Evolutionary conservation across 768 basidiomycete species (phyloP).

Genomic region (Pulveroboletus sp.): DNA sequence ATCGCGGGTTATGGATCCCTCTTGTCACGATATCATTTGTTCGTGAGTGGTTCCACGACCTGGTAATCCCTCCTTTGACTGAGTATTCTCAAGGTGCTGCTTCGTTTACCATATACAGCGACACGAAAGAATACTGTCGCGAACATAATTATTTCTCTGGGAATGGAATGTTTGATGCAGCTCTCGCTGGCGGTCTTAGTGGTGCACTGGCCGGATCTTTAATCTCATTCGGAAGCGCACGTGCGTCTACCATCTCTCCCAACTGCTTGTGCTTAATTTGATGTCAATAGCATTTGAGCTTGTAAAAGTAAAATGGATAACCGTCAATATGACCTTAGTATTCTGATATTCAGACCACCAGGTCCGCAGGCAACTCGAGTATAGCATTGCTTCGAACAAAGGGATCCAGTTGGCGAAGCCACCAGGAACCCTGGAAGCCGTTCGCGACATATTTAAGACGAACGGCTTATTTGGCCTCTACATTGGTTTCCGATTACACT

Average conservation of each 20-base stretch:
- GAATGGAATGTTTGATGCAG: conserved; percentile 61
- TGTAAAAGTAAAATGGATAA: conserved; percentile 63
- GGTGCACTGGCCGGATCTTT: conserved; percentile 87
- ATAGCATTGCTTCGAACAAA: conserved; percentile 79
- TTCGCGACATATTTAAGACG: conserved; percentile 67
- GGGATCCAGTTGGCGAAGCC: conserved; percentile 68
- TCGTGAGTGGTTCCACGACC: conserved; percentile 51
- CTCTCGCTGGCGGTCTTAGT: conserved; percentile 72
- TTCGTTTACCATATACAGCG: conserved; percentile 86
- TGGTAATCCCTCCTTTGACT: conserved; percentile 1
- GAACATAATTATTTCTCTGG: conserved; percentile 54
- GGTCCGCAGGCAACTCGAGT: conserved; percentile 91
- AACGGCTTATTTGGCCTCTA: conserved; percentile 68
- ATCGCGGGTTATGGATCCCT: conserved; percentile 87
- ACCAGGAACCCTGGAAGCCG: conserved; percentile 73
- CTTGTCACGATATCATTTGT: conserved; percentile 95
- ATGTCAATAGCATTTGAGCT: conserved; percentile 74
- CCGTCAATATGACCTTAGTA: background rate
- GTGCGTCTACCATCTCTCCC: conserved; percentile 44
- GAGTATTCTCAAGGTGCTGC: conserved; percentile 58
- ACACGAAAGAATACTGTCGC: conserved; percentile 71
- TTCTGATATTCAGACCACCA: conserved; percentile 29
- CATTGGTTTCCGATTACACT: conserved; percentile 84
- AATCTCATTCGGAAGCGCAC: conserved; percentile 85
- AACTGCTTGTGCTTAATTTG: conserved; percentile 18